Evolutionary conservation across 2,329 filamentous ascomycete species (phyloP).

Genomic region (Microcyclospora pomicola): DNA sequence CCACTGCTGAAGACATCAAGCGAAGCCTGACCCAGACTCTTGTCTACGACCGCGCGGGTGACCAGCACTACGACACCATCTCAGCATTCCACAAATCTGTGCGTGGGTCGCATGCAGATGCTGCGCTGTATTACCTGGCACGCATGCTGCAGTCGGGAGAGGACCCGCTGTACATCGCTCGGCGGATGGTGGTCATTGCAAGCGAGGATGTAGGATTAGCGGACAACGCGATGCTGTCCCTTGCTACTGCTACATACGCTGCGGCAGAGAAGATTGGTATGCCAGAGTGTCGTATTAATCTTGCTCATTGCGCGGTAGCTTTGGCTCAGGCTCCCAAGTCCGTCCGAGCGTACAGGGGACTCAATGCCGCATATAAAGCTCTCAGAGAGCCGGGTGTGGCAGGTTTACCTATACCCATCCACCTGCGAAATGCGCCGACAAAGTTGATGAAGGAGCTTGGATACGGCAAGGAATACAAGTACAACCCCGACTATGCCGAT

Average conservation of each 20-base stretch:
- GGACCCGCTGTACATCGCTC: constrained; percentile 81
- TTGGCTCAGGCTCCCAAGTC: constrained; percentile 72
- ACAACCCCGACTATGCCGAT: constrained; percentile 78
- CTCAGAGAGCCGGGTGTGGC: constrained; percentile 74
- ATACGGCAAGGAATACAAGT: constrained; percentile 87
- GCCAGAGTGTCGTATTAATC: constrained; percentile 84
- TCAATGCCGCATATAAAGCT: constrained; percentile 68
- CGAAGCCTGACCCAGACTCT: constrained; percentile 75
- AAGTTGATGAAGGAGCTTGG: constrained; percentile 85
- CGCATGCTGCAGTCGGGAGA: constrained; percentile 94
- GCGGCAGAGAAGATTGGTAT: constrained; percentile 89
- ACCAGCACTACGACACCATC: constrained; percentile 96
- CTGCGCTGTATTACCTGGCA: constrained; percentile 83
- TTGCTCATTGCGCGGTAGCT: constrained; percentile 77
- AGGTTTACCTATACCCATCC: constrained; percentile 66
- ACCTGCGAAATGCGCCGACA: constrained; percentile 85
- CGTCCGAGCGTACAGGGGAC: constrained; percentile 67
- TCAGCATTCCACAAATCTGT: constrained; percentile 95
- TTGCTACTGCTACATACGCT: constrained; percentile 75
- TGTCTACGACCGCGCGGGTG: constrained; percentile 86
- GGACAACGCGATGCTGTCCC: constrained; percentile 66
- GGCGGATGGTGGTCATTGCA: constrained; percentile 86
- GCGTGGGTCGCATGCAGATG: constrained; percentile 73
- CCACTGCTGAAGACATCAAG: constrained; percentile 68
- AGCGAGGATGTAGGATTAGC: constrained; percentile 88